A percentile compares a stretch with the other conserved stretches of the same genome.
Evolutionary conservation across 805 yeast genomes (phyloP).

Genomic region (Yamadazyma phyllophila): DNA sequence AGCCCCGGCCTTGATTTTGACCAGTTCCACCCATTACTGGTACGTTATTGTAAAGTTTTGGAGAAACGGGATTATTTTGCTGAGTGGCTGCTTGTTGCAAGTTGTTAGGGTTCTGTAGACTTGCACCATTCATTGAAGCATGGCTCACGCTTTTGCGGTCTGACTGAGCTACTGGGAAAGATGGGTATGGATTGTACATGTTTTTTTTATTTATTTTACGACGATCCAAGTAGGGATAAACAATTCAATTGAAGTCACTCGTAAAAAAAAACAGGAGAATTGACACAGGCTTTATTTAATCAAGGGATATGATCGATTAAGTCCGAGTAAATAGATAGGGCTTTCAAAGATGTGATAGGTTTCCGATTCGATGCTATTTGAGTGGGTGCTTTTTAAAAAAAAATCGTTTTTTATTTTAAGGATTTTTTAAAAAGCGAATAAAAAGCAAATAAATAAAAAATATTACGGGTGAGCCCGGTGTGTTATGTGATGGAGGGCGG

Average conservation of each 20-base stretch:
- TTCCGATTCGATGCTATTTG: neutral
- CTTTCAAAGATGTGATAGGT: too few species aligned
- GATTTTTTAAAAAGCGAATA: neutral
- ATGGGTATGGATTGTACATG: slow-evolving; percentile 8
- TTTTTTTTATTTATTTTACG: slow-evolving; percentile 6
- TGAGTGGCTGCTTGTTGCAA: neutral
- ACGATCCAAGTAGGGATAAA: neutral
- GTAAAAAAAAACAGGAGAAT: too few species aligned
- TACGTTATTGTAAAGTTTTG: slow-evolving; percentile 1
- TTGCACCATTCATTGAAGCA: neutral
- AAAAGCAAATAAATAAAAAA: neutral
- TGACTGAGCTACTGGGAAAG: slow-evolving; percentile 3
- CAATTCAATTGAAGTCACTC: too few species aligned
- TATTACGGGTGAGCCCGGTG: too few species aligned
- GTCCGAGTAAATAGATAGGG: too few species aligned
- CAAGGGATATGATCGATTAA: too few species aligned
- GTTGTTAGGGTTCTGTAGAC: neutral
- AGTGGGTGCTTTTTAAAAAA: neutral
- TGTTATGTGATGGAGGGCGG: neutral
- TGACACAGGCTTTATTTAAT: too few species aligned
- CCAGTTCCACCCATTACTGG: neutral
- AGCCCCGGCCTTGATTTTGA: neutral
- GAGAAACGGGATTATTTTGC: slow-evolving; percentile 1
- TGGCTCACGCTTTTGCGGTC: slow-evolving; percentile 3
- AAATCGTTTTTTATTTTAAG: neutral